Percentiles rank a stretch among this genome's conserved stretches.
Evolutionary conservation across 306 rosid genomes (phyloP).

Genomic region (Malus orientalis): DNA sequence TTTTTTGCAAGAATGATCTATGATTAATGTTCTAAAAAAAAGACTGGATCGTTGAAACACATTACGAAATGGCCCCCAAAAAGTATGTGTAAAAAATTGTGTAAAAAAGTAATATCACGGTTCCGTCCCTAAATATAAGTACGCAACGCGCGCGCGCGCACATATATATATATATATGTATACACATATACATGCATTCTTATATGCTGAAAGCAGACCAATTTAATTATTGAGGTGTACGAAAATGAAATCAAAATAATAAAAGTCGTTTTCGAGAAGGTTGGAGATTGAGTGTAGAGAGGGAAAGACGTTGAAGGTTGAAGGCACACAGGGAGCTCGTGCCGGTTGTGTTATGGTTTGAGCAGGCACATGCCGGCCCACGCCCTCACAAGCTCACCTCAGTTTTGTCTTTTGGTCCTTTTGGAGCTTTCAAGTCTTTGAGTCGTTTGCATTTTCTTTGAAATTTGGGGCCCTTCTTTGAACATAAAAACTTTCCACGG

Average conservation of each 20-base stretch:
- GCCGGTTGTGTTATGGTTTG: conserved; percentile 33
- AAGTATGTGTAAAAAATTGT: too few relatives aligned
- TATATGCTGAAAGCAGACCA: not conserved
- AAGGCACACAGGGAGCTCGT: conserved; percentile 44
- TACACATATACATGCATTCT: not conserved
- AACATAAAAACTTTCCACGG: not conserved
- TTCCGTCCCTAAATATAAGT: too few relatives aligned
- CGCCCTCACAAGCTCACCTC: conserved; percentile 19
- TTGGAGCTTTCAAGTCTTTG: not conserved
- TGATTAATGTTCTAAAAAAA: too few relatives aligned
- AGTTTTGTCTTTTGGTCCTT: not conserved
- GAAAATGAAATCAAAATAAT: not conserved
- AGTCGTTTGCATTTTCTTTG: not conserved
- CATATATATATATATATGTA: too few relatives aligned
- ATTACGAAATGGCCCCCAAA: too few relatives aligned
- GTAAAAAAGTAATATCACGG: too few relatives aligned
- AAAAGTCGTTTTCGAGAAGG: conserved; percentile 11
- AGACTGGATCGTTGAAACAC: accelerated
- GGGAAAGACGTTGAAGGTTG: conserved; percentile 1
- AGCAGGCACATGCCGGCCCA: conserved; percentile 55
- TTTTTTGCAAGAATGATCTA: too few relatives aligned
- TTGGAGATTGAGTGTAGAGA: conserved; percentile 4
- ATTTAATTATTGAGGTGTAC: not conserved
- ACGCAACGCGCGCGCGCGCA: too few relatives aligned
- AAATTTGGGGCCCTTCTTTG: not conserved